Conservation (phyloP, 768 basidiomycete genomes). For the Leccinellum albellum region DNA sequence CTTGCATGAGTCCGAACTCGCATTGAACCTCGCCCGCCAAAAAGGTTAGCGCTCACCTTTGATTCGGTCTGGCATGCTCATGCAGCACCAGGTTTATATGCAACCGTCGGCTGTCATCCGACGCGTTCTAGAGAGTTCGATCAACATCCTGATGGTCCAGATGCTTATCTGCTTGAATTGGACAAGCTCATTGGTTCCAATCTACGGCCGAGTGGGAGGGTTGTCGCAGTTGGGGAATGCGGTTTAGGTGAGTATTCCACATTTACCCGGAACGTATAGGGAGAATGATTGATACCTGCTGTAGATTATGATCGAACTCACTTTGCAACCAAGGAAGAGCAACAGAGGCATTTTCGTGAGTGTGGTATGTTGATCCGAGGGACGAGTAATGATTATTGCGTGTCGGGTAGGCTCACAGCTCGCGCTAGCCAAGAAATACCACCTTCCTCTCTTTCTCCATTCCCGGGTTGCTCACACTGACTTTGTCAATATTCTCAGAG, state of each 20-base stretch:
- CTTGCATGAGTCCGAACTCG: slow-evolving; percentile 56
- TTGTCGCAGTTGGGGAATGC: slow-evolving; percentile 76
- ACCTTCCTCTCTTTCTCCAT: slow-evolving; percentile 78
- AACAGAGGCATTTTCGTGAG: slow-evolving; percentile 63
- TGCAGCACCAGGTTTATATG: slow-evolving; percentile 49
- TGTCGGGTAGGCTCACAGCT: slow-evolving; percentile 48
- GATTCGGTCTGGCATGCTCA: not conserved
- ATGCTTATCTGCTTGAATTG: slow-evolving; percentile 58
- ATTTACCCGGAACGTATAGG: not conserved
- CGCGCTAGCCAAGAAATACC: slow-evolving; percentile 60
- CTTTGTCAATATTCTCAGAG: slow-evolving; percentile 58
- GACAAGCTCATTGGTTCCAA: slow-evolving; percentile 50
- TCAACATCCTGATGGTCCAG: slow-evolving; percentile 48
- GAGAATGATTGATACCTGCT: not conserved
- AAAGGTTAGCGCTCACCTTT: slow-evolving; percentile 37
- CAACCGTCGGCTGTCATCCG: slow-evolving; percentile 79
- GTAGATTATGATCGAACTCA: slow-evolving; percentile 76
- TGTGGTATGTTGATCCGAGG: not conserved
- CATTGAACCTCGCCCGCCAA: slow-evolving; percentile 56
- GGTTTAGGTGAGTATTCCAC: slow-evolving; percentile 54
- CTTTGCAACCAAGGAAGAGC: slow-evolving; percentile 56
- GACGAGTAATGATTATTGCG: not conserved
- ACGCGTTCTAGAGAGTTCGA: slow-evolving; percentile 72
- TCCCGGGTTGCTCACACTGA: slow-evolving; percentile 74
- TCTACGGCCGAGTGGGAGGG: slow-evolving; percentile 50